Evolutionary conservation across 192 early-diverging fungal species (phyloP).

Genomic region (Coemansia sp.): DNA sequence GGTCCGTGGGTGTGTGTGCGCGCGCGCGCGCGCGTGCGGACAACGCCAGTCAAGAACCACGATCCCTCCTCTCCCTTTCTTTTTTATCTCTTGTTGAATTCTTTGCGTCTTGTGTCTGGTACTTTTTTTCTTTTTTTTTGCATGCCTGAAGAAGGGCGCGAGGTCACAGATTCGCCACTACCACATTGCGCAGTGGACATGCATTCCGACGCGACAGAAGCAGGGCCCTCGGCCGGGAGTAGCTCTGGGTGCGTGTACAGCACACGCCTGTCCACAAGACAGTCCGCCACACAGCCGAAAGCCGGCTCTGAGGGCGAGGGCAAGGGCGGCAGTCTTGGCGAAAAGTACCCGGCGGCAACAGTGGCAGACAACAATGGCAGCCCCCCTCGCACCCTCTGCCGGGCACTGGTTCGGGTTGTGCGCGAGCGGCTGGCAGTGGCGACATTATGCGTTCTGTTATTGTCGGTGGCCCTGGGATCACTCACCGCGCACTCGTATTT

Average conservation of each 20-base stretch:
- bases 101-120: not conserved
- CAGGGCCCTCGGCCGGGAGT: not conserved
- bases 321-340: too few species aligned
- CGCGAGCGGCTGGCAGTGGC: not conserved
- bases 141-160: not conserved
- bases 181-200: constrained; percentile 36
- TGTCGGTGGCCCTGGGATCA: constrained; percentile 8
- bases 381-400: too few species aligned
- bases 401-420: not conserved
- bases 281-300: not conserved
- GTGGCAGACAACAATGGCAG: too few species aligned
- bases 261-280: not conserved
- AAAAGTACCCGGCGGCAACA: too few species aligned
- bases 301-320: too few species aligned
- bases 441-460: constrained; percentile 11
- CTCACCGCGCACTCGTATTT: constrained; percentile 57
- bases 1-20: too few species aligned
- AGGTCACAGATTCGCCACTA: not conserved
- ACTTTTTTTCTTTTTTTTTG: not conserved
- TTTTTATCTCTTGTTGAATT: not conserved
- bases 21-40: too few species aligned
- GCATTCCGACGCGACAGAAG: constrained; percentile 1
- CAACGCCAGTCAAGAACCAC: too few species aligned
- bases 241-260: constrained; percentile 12
- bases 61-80: not conserved